Percentiles rank a stretch among this genome's conserved stretches.
phyloP scores from a whole-genome alignment of 2,329 filamentous ascomycete species.

The Apiospora pterosperma region DNA sequence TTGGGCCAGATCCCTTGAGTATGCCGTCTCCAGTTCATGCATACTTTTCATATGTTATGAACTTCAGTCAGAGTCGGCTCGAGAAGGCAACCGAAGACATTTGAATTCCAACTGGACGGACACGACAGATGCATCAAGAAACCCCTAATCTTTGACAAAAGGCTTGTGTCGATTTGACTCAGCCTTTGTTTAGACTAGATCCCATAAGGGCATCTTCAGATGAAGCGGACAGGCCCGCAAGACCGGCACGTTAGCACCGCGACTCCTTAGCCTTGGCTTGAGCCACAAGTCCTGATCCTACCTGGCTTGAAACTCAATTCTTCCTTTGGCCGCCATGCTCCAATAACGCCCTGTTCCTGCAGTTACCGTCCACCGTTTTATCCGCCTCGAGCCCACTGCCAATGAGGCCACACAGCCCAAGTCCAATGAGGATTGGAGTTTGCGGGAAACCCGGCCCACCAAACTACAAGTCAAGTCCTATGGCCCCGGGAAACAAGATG shows the following conservation, averaged over 20 bases:
- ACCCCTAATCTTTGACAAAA: not conserved
- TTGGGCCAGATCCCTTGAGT: not conserved
- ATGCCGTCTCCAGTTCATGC: not conserved
- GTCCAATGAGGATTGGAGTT: slow-evolving; percentile 24
- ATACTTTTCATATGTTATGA: not conserved
- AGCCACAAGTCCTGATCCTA: not conserved
- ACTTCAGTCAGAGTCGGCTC: not conserved
- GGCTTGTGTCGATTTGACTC: not conserved
- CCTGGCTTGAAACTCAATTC: not conserved
- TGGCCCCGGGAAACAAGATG: slow-evolving; percentile 34
- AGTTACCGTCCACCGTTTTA: not conserved
- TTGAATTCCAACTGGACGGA: not conserved
- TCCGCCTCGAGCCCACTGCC: slow-evolving; percentile 16
- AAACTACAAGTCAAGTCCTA: slow-evolving; percentile 40
- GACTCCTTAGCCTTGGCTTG: not conserved
- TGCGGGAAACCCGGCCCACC: slow-evolving; percentile 41
- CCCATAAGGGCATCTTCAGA: not conserved
- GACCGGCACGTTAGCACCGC: not conserved
- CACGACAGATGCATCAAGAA: no score
- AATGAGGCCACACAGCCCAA: slow-evolving; percentile 19
- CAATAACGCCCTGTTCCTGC: not conserved
- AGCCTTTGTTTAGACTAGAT: not conserved
- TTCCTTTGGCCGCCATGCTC: not conserved
- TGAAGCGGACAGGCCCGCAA: not conserved
- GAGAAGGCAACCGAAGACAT: not conserved